Percentiles rank a stretch among this genome's conserved stretches.
phyloP scores from a whole-genome alignment of 176 grass and related monocot species.

The Bromus sterilis region DNA sequence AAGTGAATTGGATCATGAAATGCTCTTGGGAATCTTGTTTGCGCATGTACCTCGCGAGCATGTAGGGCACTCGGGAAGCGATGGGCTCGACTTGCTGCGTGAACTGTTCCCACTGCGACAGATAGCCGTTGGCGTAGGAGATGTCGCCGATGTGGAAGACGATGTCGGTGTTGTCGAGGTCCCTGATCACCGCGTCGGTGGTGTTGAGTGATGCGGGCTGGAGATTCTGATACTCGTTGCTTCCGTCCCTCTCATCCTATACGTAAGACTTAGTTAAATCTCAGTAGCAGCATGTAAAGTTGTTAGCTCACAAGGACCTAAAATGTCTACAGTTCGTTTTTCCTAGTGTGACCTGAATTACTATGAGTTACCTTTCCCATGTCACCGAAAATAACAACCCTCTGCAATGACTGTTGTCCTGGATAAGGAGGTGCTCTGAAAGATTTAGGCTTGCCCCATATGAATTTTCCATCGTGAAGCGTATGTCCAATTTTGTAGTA shows the following conservation, averaged over 20 bases:
- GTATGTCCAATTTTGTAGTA: slow-evolving; percentile 68
- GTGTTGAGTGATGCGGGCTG: slow-evolving; percentile 83
- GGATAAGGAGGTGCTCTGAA: slow-evolving; percentile 76
- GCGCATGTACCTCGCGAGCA: slow-evolving; percentile 94
- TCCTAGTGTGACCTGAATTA: too few species aligned
- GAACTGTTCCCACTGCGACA: slow-evolving; percentile 97
- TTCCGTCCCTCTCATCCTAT: slow-evolving; percentile 84
- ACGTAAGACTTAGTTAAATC: too few species aligned
- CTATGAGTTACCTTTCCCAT: slow-evolving; percentile 99
- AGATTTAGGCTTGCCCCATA: slow-evolving; percentile 66
- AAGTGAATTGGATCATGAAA: neutral
- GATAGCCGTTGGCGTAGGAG: slow-evolving; percentile 78
- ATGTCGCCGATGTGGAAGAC: slow-evolving; percentile 88
- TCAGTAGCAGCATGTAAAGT: too few species aligned
- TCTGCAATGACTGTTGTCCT: slow-evolving; percentile 72
- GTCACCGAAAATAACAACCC: slow-evolving; percentile 81
- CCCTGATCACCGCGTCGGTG: slow-evolving; percentile 71
- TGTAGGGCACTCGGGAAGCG: slow-evolving; percentile 79
- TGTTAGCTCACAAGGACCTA: neutral
- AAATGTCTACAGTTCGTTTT: neutral
- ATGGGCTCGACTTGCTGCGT: slow-evolving; percentile 80
- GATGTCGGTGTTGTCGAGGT: slow-evolving; percentile 80
- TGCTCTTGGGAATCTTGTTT: too few species aligned
- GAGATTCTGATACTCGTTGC: slow-evolving; percentile 75
- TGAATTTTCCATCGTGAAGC: slow-evolving; percentile 28